A percentile compares a stretch with the other conserved stretches of the same genome.
These are phyloP conservation scores for Acanthamoeba royreba DNA, from an alignment of 208 protist genomes.

Conservation along the genomic window DNA sequence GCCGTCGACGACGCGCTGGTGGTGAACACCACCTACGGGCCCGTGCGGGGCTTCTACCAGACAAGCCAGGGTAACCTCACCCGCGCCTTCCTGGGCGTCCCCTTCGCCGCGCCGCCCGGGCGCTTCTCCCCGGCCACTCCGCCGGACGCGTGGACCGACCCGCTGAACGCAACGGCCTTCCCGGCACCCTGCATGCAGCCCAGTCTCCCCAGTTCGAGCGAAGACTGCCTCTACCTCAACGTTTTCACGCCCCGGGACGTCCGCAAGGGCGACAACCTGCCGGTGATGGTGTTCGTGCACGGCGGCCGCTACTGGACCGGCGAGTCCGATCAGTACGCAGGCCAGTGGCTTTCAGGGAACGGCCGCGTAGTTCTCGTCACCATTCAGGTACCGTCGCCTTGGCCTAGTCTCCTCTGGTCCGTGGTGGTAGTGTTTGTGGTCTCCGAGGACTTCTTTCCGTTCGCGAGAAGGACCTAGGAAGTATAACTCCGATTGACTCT, in stretches of 20 bases:
- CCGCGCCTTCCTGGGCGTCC: neutral
- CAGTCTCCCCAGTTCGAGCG: neutral
- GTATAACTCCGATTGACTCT: neutral
- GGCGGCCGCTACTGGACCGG: neutral
- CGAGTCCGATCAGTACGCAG: neutral
- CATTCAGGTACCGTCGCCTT: neutral
- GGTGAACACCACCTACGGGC: neutral
- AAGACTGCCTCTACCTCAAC: slow-evolving; percentile 4
- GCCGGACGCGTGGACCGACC: neutral
- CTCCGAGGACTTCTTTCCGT: too few relatives aligned
- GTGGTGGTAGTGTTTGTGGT: too few relatives aligned
- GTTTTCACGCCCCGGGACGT: neutral
- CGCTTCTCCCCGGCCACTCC: neutral
- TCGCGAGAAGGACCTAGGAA: neutral
- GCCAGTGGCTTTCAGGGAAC: neutral
- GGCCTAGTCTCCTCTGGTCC: neutral
- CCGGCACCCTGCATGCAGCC: neutral
- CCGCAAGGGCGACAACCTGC: neutral
- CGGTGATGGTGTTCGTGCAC: neutral
- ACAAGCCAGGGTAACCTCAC: neutral
- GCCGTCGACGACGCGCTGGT: neutral
- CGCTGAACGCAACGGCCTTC: neutral
- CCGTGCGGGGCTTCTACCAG: neutral
- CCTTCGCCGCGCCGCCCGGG: neutral
- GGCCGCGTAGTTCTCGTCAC: neutral